Evolutionary conservation across 1,139 yeast genomes (phyloP), one percentile per base, ranked within the genome.

Genomic region (Candida sojae): DNA sequence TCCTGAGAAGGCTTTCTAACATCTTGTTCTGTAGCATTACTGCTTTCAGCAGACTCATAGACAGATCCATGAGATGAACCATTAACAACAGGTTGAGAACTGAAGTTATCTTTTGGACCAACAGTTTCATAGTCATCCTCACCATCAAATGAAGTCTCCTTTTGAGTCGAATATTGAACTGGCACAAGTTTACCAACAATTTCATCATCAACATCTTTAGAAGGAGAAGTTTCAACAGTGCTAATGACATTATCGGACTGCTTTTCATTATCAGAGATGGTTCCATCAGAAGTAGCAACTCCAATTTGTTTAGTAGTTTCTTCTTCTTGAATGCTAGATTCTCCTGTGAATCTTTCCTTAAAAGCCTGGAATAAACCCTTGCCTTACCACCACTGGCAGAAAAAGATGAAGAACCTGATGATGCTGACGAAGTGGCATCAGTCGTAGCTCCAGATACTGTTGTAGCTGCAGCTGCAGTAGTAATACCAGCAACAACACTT

Each of bases 311-410:
- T 43, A 2, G 21, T 33, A 17, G 26, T 23, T 38, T 43, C 41
- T 39, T 38, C 44, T 29, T 39, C 45, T 36, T 28, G 32, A 10
- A 17, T 39, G 13, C 46, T 49, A 3, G 48, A 44, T 34, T 53
- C 57, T 13, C 47, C 47, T 10, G 61, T 52, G 34, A 69, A 61
- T 45, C 69, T 63, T 39, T 69, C 73, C 43, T 69, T 63, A 37
- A 72, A 61, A 44, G 68, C 63, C 55, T 68, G 75, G 56, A 71
- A 71, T 8, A 71, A 57, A 8, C 75, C 73, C 50, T 62, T 70
- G 34, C 62, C 45, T 62, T 61, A 38, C 54, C 46, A 25, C 50
- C 43, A 26, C 34, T 8, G 5, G 44, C 12, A 36, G 29, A 12
- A n/a, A 37, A 7, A n/a, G 43, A 11, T 9, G 44, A 7, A 5